These are phyloP conservation scores for Hirsutella rhossiliensis DNA, from an alignment of 2,329 filamentous ascomycete species.

Conservation along the genomic window DNA sequence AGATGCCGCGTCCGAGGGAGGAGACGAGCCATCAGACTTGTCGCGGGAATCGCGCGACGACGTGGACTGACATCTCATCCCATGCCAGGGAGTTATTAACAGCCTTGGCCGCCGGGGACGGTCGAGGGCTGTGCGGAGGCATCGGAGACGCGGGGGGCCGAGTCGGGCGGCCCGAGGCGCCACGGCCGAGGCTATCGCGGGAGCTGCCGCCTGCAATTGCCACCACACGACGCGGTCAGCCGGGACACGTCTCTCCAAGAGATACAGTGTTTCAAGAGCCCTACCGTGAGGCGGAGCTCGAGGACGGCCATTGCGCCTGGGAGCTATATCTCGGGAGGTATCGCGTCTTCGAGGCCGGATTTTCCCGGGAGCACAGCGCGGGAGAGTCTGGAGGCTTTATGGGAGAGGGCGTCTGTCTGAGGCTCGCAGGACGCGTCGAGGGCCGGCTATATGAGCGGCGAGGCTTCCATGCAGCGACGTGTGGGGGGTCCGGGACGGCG, in stretches of 20 bases:
- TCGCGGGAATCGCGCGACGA: not conserved
- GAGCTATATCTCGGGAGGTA: too few relatives aligned
- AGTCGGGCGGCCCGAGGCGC: constrained; percentile 6
- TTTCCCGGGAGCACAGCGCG: too few relatives aligned
- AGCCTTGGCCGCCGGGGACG: not conserved
- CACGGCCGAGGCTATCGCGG: constrained; percentile 6
- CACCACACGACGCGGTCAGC: too few relatives aligned
- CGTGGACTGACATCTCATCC: not conserved
- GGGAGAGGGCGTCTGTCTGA: too few relatives aligned
- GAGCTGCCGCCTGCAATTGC: too few relatives aligned
- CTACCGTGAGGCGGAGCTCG: constrained; percentile 6
- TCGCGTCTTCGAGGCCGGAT: too few relatives aligned
- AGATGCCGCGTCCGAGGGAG: not conserved
- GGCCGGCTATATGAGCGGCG: too few relatives aligned
- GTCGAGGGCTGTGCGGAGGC: not conserved
- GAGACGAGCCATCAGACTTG: not conserved
- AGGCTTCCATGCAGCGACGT: too few relatives aligned
- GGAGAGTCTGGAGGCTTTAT: too few relatives aligned
- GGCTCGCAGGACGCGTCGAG: too few relatives aligned
- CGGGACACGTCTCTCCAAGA: too few relatives aligned
- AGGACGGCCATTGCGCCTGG: constrained; percentile 2
- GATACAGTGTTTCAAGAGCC: not conserved
- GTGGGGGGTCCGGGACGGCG: too few relatives aligned
- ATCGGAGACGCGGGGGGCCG: not conserved
- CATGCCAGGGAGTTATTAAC: not conserved